Conservation (phyloP, 208 protist species). For the Acanthamoeba rhysodes region DNA sequence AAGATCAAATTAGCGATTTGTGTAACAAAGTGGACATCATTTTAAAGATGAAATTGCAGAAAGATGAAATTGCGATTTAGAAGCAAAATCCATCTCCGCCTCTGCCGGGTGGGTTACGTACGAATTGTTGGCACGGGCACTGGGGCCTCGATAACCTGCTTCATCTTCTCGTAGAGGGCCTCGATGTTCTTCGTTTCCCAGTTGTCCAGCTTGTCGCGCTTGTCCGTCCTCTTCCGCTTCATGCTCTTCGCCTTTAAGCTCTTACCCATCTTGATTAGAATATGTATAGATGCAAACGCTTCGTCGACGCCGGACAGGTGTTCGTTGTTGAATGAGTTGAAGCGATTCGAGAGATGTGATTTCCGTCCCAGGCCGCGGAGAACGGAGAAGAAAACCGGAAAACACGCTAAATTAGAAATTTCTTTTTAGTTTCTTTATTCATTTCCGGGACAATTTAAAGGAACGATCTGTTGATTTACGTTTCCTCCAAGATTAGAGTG, state of each 20-base stretch:
- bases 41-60: neutral
- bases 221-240: constrained; percentile 66
- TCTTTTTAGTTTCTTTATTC: neutral
- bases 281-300: neutral
- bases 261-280: constrained; percentile 22
- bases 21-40: neutral
- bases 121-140: neutral
- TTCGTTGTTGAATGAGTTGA: neutral
- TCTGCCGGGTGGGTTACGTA: neutral
- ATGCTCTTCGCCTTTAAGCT: constrained; percentile 12
- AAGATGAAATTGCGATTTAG: neutral
- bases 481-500: neutral
- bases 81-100: neutral
- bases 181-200: constrained; percentile 50
- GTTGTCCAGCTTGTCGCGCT: constrained; percentile 56
- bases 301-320: neutral
- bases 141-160: constrained; percentile 24
- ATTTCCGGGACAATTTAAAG: neutral
- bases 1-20: neutral
- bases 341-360: neutral
- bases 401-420: neutral
- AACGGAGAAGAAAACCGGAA: constrained; percentile 24
- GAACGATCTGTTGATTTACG: neutral
- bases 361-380: neutral
- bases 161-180: constrained; percentile 66